Evolutionary conservation across 495 filamentous ascomycete species (phyloP).

Genomic region (Penicillium malachiteum): DNA sequence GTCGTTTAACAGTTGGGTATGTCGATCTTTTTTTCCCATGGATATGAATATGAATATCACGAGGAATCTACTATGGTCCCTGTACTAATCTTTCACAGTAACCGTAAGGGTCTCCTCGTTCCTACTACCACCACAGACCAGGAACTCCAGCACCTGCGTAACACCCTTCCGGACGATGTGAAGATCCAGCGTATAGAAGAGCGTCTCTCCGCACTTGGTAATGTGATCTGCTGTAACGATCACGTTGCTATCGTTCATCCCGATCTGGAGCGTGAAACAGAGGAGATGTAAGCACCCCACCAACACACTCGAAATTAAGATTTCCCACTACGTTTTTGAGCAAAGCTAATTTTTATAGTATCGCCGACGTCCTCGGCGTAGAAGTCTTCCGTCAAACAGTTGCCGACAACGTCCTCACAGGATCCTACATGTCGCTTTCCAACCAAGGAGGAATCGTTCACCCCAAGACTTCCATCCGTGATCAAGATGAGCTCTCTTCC

Average conservation of each 20-base stretch:
- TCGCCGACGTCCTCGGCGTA: conserved; percentile 94
- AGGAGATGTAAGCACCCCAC: conserved; percentile 74
- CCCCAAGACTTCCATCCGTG: conserved; percentile 92
- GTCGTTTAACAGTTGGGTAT: conserved; percentile 91
- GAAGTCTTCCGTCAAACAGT: conserved; percentile 98
- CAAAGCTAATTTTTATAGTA: conserved; percentile 29
- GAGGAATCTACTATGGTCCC: conserved; percentile 3
- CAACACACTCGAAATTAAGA: no score
- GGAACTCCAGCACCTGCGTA: conserved; percentile 94
- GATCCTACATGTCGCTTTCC: conserved; percentile 91
- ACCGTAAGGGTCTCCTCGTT: conserved; percentile 93
- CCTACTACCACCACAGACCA: conserved; percentile 96
- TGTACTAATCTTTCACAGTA: conserved; percentile 47
- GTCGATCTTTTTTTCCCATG: conserved; percentile 17
- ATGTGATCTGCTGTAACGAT: conserved; percentile 95
- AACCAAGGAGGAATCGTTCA: conserved; percentile 98
- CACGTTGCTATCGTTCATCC: conserved; percentile 95
- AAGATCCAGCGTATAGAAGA: conserved; percentile 97
- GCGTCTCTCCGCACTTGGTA: conserved; percentile 90
- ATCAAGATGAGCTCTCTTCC: conserved; percentile 94
- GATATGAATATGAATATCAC: background rate
- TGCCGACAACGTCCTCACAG: conserved; percentile 93
- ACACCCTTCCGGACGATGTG: conserved; percentile 84
- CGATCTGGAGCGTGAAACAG: conserved; percentile 94
- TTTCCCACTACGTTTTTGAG: no score